phyloP scores from a whole-genome alignment of 2,329 filamentous ascomycete genomes.

The Paracoccidioides lutzii region DNA sequence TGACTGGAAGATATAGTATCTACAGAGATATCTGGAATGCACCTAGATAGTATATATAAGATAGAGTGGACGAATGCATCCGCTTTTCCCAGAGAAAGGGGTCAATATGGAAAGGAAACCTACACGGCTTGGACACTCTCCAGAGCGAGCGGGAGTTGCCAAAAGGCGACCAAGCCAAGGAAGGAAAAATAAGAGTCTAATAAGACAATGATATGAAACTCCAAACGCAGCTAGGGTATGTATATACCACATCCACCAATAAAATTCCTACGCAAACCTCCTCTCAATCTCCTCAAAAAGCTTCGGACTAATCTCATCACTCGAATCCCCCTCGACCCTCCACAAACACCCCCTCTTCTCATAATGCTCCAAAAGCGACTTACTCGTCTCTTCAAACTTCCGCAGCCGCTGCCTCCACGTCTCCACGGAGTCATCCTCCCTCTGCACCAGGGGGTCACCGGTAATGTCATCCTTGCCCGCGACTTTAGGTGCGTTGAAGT shows the following conservation, averaged over 20 bases:
- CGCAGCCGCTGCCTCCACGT: slow-evolving; percentile 69
- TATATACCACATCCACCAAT: background rate
- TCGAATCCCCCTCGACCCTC: slow-evolving; percentile 77
- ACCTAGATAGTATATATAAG: background rate
- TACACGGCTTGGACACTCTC: background rate
- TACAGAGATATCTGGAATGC: too few species aligned
- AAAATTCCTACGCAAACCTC: slow-evolving; percentile 44
- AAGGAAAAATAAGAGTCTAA: background rate
- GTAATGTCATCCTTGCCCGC: slow-evolving; percentile 79
- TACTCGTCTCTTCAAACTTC: slow-evolving; percentile 78
- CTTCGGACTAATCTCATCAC: slow-evolving; percentile 90
- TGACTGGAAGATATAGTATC: background rate
- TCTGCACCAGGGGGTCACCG: slow-evolving; percentile 69
- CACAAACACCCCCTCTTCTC: slow-evolving; percentile 69
- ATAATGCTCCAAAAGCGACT: slow-evolving; percentile 79
- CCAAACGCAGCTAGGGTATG: background rate
- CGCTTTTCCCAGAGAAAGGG: background rate
- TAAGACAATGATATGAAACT: background rate
- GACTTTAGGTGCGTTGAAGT: slow-evolving; percentile 75
- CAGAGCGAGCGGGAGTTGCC: background rate
- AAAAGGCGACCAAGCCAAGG: background rate
- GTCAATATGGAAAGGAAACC: too few species aligned
- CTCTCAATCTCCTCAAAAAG: slow-evolving; percentile 70
- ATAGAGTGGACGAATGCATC: background rate
- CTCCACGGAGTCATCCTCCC: slow-evolving; percentile 74